Evolutionary conservation across 331 rosid species (phyloP).

Genomic region (Dryas integrifolia): DNA sequence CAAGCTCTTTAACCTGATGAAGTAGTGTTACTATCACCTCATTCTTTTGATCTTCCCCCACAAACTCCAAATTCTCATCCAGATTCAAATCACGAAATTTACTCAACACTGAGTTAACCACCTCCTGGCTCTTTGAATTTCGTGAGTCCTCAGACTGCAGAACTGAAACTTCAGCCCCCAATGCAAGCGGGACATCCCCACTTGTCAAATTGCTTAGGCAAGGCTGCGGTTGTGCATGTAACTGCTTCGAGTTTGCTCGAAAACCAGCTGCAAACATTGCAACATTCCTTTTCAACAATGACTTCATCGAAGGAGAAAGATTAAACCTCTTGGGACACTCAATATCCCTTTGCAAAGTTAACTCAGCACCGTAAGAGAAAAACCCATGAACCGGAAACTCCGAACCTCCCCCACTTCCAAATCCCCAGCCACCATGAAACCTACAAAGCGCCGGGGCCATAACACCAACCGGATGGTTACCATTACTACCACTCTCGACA

Average conservation of each 20-base stretch:
- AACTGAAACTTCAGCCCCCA: constrained; percentile 41
- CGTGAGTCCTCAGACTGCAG: constrained; percentile 50
- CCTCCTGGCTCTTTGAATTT: constrained; percentile 56
- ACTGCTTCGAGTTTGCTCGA: constrained; percentile 68
- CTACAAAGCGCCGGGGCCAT: constrained; percentile 57
- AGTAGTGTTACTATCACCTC: constrained; percentile 64
- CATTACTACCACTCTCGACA: constrained; percentile 35
- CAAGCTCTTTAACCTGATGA: constrained; percentile 80
- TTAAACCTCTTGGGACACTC: constrained; percentile 86
- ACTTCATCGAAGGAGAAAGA: constrained; percentile 81
- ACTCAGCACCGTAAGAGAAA: constrained; percentile 50
- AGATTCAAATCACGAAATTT: constrained; percentile 82
- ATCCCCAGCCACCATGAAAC: constrained; percentile 95
- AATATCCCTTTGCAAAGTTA: constrained; percentile 54
- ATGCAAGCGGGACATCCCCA: constrained; percentile 41
- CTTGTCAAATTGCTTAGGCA: constrained; percentile 24
- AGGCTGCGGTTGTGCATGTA: constrained; percentile 43
- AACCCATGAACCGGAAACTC: constrained; percentile 57
- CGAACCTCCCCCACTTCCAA: constrained; percentile 58
- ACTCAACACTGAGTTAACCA: constrained; percentile 64
- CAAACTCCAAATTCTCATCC: constrained; percentile 65
- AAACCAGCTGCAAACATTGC: constrained; percentile 89
- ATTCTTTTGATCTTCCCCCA: constrained; percentile 82
- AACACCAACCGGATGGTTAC: constrained; percentile 48
- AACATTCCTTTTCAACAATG: constrained; percentile 75